phyloP scores from a whole-genome alignment of 2,329 filamentous ascomycete species.

The Beauveria bassiana region DNA sequence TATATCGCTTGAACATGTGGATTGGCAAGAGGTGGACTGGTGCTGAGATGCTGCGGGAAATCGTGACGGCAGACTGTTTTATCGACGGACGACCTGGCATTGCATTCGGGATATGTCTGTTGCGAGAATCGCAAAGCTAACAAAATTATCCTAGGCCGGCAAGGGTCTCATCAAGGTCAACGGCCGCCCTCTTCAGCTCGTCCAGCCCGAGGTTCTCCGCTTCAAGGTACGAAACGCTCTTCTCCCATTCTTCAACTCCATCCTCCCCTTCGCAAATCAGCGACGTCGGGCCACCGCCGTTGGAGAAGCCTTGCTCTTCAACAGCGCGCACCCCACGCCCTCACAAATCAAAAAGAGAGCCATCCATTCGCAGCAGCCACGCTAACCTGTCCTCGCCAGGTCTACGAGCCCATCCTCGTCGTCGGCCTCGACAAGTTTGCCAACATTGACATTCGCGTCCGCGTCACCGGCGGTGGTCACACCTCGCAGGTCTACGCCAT shows the following conservation, averaged over 20 bases:
- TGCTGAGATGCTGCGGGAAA: neutral
- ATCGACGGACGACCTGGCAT: neutral
- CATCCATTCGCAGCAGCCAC: conserved; percentile 10
- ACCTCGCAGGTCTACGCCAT: conserved; percentile 96
- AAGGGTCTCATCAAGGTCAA: conserved; percentile 94
- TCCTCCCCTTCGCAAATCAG: conserved; percentile 1
- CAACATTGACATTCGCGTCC: conserved; percentile 93
- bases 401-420: conserved; percentile 98
- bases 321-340: neutral
- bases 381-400: conserved; percentile 38
- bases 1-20: neutral
- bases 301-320: neutral
- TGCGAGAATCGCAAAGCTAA: conserved; percentile 21
- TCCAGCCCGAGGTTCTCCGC: conserved; percentile 93
- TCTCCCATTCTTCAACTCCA: conserved; percentile 2
- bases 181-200: conserved; percentile 87
- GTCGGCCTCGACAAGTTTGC: conserved; percentile 96
- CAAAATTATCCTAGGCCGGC: conserved; percentile 28
- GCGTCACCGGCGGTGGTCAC: conserved; percentile 95
- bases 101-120: neutral
- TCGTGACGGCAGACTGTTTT: neutral
- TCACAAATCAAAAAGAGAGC: conserved; percentile 2
- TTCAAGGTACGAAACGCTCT: conserved; percentile 66
- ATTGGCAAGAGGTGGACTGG: neutral
- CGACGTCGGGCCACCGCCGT: neutral